A percentile compares a stretch with the other conserved stretches of the same genome.
Conservation (phyloP, 2,329 filamentous ascomycete species). For the Gyromitra esculenta region DNA sequence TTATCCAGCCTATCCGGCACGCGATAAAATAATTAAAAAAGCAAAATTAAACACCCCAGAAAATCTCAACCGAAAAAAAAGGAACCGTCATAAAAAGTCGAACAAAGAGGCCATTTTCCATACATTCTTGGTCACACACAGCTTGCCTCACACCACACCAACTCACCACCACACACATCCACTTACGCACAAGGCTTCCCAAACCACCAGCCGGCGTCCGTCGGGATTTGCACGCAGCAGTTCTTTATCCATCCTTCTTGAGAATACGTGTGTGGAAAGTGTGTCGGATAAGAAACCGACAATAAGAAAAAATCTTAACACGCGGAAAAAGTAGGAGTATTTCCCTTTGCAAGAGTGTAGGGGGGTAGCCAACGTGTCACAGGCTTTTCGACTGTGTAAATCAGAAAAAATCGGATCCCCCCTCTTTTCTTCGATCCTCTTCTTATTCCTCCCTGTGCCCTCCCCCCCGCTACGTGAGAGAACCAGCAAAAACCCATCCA, state of each 20-base stretch:
- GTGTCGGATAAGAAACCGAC: constrained; percentile 53
- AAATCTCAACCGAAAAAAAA: constrained; percentile 25
- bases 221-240: constrained; percentile 51
- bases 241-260: constrained; percentile 49
- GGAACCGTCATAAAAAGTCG: constrained; percentile 41
- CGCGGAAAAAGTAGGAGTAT: constrained; percentile 45
- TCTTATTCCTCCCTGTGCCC: constrained; percentile 34
- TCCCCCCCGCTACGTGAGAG: constrained; percentile 27
- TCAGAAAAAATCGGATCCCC: constrained; percentile 47
- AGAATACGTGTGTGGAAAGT: constrained; percentile 30
- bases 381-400: constrained; percentile 42
- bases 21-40: constrained; percentile 39
- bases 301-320: constrained; percentile 40
- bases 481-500: constrained; percentile 28
- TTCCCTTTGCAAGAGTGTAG: constrained; percentile 26
- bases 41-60: constrained; percentile 23
- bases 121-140: constrained; percentile 36
- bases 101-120: constrained; percentile 45
- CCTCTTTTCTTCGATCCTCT: constrained; percentile 43
- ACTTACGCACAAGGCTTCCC: constrained; percentile 31
- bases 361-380: constrained; percentile 49
- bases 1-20: constrained; percentile 49
- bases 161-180: constrained; percentile 30
- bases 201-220: constrained; percentile 42
- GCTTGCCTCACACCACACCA: constrained; percentile 37